Base-by-base conservation (phyloP, 1,284 basidiomycete genomes). In the Leccinum angustisporum region DNA sequence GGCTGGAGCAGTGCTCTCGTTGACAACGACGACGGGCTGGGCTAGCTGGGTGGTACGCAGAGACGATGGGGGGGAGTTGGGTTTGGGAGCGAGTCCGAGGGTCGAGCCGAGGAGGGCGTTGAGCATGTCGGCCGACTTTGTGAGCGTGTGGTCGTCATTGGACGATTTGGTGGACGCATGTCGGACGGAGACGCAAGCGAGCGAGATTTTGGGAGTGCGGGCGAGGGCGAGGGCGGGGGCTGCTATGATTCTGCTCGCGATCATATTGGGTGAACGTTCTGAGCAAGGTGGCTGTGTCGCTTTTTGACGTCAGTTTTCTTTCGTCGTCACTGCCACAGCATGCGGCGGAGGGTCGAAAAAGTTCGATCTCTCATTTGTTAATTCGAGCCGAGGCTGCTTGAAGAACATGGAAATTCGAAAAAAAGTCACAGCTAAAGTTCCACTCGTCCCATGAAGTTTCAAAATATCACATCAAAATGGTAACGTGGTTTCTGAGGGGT, bases 111-210 rank as follows among this genome's bases (percentile, higher is more conserved):
- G 58, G 62, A 70, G 68, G 9, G 59, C 64, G 31, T 53, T 61
- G 33, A 73, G 63, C 56, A 66, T 58, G 56, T 72, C 63, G 31
- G 62, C n/a, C 1, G 68, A 70, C 54, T 70, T 69, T 58, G 64
- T 48, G 30, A 69, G 61, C 0, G 70, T 72, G 16, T 51, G 60
- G 38, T 73, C 62, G 50, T 73, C 64, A 30, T 63, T 70, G 60
- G 66, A 68, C 0, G 56, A 21, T 56, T 43, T 60, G 1, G 62
- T 70, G 50, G 66, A 61, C n/a, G 43, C 68, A 61, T 68, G 27
- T 1, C 66, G 63, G 21, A 53, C 16, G 18, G 46, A 51, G 18
- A 54, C n/a, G 31, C 46, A 58, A 2, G 55, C n/a, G 6, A 51
- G 1, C 3, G 54, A n/a, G 2, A 48, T 34, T 25, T 21, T 40